Conservation (phyloP, 106 monocot genomes). For the Amphibolis antarctica region DNA sequence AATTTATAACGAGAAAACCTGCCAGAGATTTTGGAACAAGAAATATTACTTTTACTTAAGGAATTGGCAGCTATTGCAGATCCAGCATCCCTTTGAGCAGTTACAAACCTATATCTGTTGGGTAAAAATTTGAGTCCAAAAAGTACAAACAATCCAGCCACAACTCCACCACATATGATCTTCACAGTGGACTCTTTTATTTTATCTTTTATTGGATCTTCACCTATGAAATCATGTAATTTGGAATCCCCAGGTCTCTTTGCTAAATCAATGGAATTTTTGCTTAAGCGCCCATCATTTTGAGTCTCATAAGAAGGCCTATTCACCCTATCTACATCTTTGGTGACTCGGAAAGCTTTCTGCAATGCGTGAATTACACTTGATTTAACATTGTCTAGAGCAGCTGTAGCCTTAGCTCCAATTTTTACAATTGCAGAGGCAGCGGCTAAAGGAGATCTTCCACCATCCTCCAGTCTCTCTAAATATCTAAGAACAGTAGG, state of each 20-base stretch:
- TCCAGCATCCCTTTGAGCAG: conserved; percentile 22
- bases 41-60: not conserved
- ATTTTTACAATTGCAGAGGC: conserved; percentile 80
- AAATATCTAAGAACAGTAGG: conserved; percentile 66
- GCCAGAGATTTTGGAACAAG: not conserved
- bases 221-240: conserved; percentile 14
- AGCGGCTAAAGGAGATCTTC: conserved; percentile 67
- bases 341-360: conserved; percentile 58
- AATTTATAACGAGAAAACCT: too few species aligned
- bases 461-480: conserved; percentile 59
- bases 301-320: conserved; percentile 3
- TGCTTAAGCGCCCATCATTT: conserved; percentile 2
- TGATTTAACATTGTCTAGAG: conserved; percentile 60
- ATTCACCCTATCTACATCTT: conserved; percentile 13
- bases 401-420: conserved; percentile 67
- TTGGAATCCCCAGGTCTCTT: conserved; percentile 15
- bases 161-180: conserved; percentile 56
- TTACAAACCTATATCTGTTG: conserved; percentile 21
- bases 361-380: conserved; percentile 51
- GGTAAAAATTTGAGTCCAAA: conserved; percentile 48
- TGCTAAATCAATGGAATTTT: conserved; percentile 5
- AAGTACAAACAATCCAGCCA: conserved; percentile 44
- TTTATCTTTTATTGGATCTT: conserved; percentile 19
- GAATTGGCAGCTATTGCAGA: conserved; percentile 9
- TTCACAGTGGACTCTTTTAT: conserved; percentile 42